Percentiles rank a stretch among this genome's conserved stretches.
These are phyloP conservation scores for Moesziomyces sp. DNA, from an alignment of 1,284 basidiomycete species.

Conservation along the genomic window DNA sequence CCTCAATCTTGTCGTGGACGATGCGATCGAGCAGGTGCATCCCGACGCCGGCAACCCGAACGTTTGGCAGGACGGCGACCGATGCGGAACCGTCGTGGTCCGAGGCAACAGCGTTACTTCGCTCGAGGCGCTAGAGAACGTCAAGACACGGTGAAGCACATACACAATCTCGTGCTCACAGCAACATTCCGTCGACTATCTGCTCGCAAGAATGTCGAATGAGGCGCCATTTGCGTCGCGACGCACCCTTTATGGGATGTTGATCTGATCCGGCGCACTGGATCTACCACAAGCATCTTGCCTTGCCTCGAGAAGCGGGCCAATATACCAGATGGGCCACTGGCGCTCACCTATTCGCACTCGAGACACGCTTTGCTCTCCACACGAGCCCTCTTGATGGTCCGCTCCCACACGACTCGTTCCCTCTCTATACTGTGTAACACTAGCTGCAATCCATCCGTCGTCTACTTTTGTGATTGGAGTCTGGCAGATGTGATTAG, in stretches of 20 bases:
- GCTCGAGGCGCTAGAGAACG: constrained; percentile 62
- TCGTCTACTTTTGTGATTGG: background rate
- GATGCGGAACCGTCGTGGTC: constrained; percentile 65
- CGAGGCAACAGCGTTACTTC: constrained; percentile 66
- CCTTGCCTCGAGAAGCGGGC: too few species aligned
- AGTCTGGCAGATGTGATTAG: background rate
- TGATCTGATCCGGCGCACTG: too few species aligned
- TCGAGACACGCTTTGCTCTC: too few species aligned
- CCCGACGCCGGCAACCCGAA: constrained; percentile 71
- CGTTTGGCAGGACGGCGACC: constrained; percentile 56
- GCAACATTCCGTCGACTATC: too few species aligned
- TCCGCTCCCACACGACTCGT: too few species aligned
- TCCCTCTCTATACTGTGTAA: constrained; percentile 19
- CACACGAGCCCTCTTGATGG: too few species aligned
- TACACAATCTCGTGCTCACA: background rate
- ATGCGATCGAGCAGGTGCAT: constrained; percentile 84
- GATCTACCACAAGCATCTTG: too few species aligned
- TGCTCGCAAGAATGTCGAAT: too few species aligned
- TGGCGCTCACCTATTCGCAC: too few species aligned
- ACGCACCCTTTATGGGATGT: too few species aligned
- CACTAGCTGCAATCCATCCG: constrained; percentile 23
- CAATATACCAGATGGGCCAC: too few species aligned
- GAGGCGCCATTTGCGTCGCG: too few species aligned
- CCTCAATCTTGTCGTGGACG: constrained; percentile 96
- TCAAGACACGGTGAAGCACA: constrained; percentile 51